Conservation (phyloP, 192 early-diverging fungal genomes). For the Backusella westeae region DNA sequence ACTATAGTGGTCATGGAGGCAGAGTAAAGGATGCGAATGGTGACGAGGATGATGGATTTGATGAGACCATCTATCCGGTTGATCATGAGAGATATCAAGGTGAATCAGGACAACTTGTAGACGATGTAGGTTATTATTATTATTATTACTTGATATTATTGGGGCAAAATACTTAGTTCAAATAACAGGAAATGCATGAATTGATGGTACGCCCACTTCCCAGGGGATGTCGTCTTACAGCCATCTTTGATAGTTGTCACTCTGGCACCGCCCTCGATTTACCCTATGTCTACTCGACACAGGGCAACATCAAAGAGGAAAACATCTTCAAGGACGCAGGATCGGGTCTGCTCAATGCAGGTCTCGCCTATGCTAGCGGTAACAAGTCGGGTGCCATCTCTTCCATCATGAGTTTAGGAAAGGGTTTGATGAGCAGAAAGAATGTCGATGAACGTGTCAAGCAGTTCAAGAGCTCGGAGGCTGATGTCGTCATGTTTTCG, state of each 20-base stretch:
- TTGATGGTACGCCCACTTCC: conserved; percentile 72
- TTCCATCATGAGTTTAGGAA: conserved; percentile 46
- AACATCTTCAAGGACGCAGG: conserved; percentile 47
- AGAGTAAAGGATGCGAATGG: conserved; percentile 53
- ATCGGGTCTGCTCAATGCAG: conserved; percentile 40
- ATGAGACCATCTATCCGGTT: conserved; percentile 77
- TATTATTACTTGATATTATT: not conserved
- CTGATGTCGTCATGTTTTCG: conserved; percentile 80
- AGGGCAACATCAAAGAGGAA: conserved; percentile 53
- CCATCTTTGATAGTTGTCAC: conserved; percentile 85
- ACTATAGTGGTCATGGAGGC: conserved; percentile 80
- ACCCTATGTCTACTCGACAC: conserved; percentile 74
- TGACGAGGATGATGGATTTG: conserved; percentile 76
- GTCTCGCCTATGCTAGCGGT: conserved; percentile 48
- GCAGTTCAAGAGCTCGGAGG: conserved; percentile 45
- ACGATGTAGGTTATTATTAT: conserved; percentile 52
- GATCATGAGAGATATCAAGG: conserved; percentile 53
- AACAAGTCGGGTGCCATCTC: conserved; percentile 40
- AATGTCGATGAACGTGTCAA: conserved; percentile 21
- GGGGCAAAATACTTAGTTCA: not conserved
- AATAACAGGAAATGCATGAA: conserved; percentile 52
- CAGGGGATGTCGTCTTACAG: conserved; percentile 68
- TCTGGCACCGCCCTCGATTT: conserved; percentile 80
- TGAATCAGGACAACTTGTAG: conserved; percentile 61
- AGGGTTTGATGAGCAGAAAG: conserved; percentile 42